Evolutionary conservation across 495 filamentous ascomycete genomes (phyloP).

Genomic region (Penicillium desertorum): DNA sequence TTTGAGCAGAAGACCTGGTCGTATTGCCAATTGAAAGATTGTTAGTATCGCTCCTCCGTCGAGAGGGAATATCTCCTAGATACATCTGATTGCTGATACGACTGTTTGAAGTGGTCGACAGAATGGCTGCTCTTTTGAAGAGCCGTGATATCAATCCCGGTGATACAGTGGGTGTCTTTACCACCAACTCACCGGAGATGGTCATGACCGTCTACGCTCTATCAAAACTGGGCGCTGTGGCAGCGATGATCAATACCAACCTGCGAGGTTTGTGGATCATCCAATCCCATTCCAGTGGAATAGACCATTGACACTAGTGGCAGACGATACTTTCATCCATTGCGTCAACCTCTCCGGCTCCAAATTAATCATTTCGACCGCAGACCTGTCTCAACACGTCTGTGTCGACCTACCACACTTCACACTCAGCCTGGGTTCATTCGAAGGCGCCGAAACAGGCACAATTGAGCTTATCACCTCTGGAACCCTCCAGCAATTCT

Average conservation of each 20-base stretch:
- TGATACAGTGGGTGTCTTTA: conserved; percentile 50
- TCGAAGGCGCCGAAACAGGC: conserved; percentile 55
- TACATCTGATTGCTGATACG: background rate
- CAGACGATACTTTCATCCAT: conserved; percentile 69
- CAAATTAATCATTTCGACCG: conserved; percentile 60
- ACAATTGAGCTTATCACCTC: conserved; percentile 48
- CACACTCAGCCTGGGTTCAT: conserved; percentile 43
- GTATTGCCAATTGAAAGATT: conserved; percentile 47
- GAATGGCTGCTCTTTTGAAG: conserved; percentile 45
- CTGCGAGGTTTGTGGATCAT: conserved; percentile 55
- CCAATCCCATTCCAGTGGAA: background rate
- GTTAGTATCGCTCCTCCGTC: conserved; percentile 27
- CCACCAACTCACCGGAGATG: conserved; percentile 76
- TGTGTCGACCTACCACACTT: conserved; percentile 40
- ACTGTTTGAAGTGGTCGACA: conserved; percentile 39
- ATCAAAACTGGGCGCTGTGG: conserved; percentile 78
- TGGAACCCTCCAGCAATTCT: conserved; percentile 42
- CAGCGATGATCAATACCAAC: conserved; percentile 93
- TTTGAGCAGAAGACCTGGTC: conserved; percentile 54
- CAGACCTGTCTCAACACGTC: conserved; percentile 45
- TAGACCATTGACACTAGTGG: background rate
- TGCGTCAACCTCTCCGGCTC: conserved; percentile 71
- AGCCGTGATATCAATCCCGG: conserved; percentile 35
- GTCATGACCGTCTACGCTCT: conserved; percentile 77
- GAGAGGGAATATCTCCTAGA: background rate